phyloP scores from a whole-genome alignment of 768 basidiomycete genomes.

The Hericium coralloides region DNA sequence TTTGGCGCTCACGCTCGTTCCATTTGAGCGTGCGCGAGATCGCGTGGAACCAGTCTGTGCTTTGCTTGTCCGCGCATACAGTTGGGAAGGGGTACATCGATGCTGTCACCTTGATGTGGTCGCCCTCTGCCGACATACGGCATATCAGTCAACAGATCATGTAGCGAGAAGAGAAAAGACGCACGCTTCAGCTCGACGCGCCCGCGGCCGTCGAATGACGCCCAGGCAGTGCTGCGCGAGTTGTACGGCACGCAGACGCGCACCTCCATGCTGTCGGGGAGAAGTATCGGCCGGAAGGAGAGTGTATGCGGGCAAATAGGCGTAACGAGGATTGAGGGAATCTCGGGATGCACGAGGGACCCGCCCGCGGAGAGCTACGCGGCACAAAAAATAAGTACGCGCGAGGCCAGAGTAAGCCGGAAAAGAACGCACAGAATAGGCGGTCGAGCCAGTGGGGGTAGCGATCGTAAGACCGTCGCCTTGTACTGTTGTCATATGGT shows the following conservation, averaged over 20 bases:
- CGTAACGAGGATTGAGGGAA: slow-evolving; percentile 91
- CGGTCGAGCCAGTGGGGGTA: slow-evolving; percentile 97
- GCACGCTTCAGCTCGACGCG: slow-evolving; percentile 91
- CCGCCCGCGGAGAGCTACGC: slow-evolving; percentile 82
- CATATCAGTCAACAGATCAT: neutral
- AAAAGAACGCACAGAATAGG: slow-evolving; percentile 74
- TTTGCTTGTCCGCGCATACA: slow-evolving; percentile 95
- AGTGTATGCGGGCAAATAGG: slow-evolving; percentile 98
- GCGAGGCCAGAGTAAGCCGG: neutral
- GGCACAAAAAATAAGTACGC: slow-evolving; percentile 8
- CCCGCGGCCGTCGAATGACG: slow-evolving; percentile 95
- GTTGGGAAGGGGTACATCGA: slow-evolving; percentile 98
- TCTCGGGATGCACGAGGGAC: slow-evolving; percentile 95
- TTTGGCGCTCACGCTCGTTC: slow-evolving; percentile 98
- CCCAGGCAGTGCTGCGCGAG: slow-evolving; percentile 97
- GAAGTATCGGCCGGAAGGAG: slow-evolving; percentile 96
- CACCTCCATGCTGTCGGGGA: slow-evolving; percentile 97
- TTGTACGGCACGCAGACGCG: slow-evolving; percentile 99
- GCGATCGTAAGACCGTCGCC: slow-evolving; percentile 92
- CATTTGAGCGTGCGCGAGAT: slow-evolving; percentile 96
- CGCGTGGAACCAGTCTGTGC: slow-evolving; percentile 97
- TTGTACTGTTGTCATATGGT: slow-evolving; percentile 98
- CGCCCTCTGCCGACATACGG: slow-evolving; percentile 64
- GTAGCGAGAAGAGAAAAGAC: slow-evolving; percentile 21
- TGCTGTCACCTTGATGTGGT: slow-evolving; percentile 97